Percentiles rank a stretch among this genome's conserved stretches.
phyloP scores from a whole-genome alignment of 108 stramenopile species.

The Pseudonitzschia multistriata region DNA sequence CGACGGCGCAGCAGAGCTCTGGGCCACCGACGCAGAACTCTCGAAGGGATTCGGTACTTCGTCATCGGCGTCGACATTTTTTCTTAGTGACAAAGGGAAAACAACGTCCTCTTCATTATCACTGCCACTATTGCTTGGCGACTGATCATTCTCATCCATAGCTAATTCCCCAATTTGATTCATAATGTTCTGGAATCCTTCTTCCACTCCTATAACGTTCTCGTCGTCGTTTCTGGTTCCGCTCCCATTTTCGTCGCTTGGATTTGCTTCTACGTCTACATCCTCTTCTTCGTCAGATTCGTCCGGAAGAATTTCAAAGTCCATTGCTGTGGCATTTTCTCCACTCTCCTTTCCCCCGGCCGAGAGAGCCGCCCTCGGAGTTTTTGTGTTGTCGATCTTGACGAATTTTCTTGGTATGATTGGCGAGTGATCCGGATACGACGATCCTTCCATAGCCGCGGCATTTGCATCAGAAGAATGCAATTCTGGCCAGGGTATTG shows the following conservation, averaged over 20 bases:
- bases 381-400: constrained; percentile 4
- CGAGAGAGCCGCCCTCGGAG: constrained; percentile 6
- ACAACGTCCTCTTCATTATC: too few species aligned
- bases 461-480: not conserved
- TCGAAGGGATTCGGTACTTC: too few species aligned
- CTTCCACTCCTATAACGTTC: too few species aligned
- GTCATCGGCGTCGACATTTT: too few species aligned
- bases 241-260: not conserved
- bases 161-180: not conserved
- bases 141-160: too few species aligned
- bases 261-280: not conserved
- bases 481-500: not conserved
- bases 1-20: not conserved
- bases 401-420: not conserved
- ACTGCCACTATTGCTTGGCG: too few species aligned
- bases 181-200: not conserved
- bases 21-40: not conserved
- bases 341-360: not conserved
- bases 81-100: too few species aligned
- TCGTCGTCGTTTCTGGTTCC: not conserved
- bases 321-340: not conserved
- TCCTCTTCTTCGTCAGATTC: constrained; percentile 17
- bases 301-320: constrained; percentile 39
- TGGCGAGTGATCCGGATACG: not conserved
- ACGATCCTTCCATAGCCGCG: too few species aligned